These are phyloP conservation scores for Ophiognomonia clavigignenti-juglandacearum DNA, from an alignment of 2,329 filamentous ascomycete species.

Conservation along the genomic window DNA sequence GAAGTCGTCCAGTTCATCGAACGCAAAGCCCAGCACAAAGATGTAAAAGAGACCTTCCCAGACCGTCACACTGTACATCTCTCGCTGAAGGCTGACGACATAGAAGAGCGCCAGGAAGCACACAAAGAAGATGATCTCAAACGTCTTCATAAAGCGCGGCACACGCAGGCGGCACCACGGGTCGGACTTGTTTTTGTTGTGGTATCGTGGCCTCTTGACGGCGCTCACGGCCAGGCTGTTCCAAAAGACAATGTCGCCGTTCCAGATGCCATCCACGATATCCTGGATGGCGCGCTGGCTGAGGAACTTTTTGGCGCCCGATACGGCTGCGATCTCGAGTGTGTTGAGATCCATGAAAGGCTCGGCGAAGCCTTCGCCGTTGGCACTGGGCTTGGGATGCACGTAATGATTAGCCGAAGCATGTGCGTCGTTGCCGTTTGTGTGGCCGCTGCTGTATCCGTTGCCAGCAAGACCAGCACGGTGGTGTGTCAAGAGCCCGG, in stretches of 20 bases:
- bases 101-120: constrained; percentile 38
- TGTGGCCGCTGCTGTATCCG: not conserved
- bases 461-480: too few species aligned
- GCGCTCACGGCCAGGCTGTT: constrained; percentile 59
- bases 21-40: constrained; percentile 3
- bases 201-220: constrained; percentile 61
- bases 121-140: constrained; percentile 67
- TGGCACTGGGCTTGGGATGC: not conserved
- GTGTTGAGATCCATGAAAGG: constrained; percentile 12
- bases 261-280: constrained; percentile 68
- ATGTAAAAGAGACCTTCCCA: constrained; percentile 10
- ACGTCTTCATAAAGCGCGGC: constrained; percentile 66
- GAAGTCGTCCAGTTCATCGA: constrained; percentile 13
- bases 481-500: not conserved
- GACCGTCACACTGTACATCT: not conserved
- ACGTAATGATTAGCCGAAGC: too few species aligned
- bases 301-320: constrained; percentile 67
- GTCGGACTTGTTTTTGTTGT: constrained; percentile 54
- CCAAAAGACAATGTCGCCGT: constrained; percentile 72
- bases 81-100: constrained; percentile 5
- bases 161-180: constrained; percentile 67
- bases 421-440: not conserved
- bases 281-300: constrained; percentile 66
- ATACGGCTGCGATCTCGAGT: constrained; percentile 63
- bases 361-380: constrained; percentile 7